phyloP scores from a whole-genome alignment of 179 eudicot genomes.

The Heliamphora pulchella region DNA sequence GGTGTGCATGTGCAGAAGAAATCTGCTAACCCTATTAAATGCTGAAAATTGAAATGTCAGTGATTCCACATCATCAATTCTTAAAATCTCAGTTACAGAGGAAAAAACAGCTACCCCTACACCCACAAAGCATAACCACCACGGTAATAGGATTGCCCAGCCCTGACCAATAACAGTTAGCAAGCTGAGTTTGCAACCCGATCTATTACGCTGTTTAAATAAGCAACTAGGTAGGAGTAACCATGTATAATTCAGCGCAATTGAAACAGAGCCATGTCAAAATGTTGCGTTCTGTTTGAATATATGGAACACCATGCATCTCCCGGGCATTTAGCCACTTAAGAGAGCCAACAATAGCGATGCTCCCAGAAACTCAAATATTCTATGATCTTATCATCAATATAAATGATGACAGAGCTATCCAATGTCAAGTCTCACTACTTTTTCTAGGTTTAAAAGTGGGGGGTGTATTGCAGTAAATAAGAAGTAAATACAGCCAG shows the following conservation, averaged over 20 bases:
- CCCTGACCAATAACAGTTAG: slow-evolving; percentile 3
- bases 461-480: background rate
- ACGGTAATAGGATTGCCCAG: background rate
- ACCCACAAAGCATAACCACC: background rate
- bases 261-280: background rate
- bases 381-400: background rate
- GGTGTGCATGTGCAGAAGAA: background rate
- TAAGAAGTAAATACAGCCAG: background rate
- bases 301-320: background rate
- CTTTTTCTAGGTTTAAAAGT: background rate
- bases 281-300: background rate
- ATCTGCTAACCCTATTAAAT: background rate
- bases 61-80: background rate
- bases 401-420: background rate
- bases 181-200: background rate
- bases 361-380: background rate
- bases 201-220: background rate
- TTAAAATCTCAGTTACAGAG: background rate
- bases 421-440: background rate
- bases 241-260: background rate
- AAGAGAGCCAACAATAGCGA: background rate
- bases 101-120: slow-evolving; percentile 2
- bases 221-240: background rate
- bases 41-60: background rate
- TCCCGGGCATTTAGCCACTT: background rate